A percentile compares a stretch with the other conserved stretches of the same genome.
These are phyloP conservation scores for Verticillium nonalfalfae DNA, from an alignment of 2,329 filamentous ascomycete genomes.

Conservation along the genomic window DNA sequence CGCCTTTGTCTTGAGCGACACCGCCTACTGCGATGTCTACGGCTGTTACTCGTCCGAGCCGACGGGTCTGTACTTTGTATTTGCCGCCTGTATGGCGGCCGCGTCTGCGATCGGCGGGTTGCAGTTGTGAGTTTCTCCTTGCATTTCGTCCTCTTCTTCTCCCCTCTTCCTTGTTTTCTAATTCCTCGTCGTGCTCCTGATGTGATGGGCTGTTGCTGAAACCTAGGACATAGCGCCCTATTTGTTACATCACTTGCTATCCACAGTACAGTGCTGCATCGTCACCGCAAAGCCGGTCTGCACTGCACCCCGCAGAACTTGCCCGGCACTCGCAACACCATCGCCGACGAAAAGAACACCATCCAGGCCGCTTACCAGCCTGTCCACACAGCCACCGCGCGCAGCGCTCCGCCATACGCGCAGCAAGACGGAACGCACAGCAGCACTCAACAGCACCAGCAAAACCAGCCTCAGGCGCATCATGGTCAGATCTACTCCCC, in stretches of 20 bases:
- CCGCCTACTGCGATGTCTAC: conserved; percentile 15
- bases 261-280: conserved; percentile 31
- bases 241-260: conserved; percentile 33
- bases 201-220: not conserved
- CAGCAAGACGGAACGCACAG: not conserved
- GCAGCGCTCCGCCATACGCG: not conserved
- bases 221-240: conserved; percentile 25
- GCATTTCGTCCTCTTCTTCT: not conserved
- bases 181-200: not conserved
- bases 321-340: not conserved
- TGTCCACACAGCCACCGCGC: not conserved
- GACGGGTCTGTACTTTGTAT: conserved; percentile 7
- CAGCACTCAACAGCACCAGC: conserved; percentile 10
- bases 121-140: conserved; percentile 30
- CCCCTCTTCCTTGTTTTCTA: not conserved
- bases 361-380: not conserved
- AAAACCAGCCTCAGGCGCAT: conserved; percentile 10
- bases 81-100: conserved; percentile 21
- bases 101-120: conserved; percentile 33
- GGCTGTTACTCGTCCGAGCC: conserved; percentile 15
- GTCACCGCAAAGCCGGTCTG: conserved; percentile 36
- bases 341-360: not conserved
- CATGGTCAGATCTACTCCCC: conserved; percentile 6
- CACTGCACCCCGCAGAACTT: conserved; percentile 24
- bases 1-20: conserved; percentile 15